Conservation (phyloP, 2,329 filamentous ascomycete species). For the Teratosphaeria viscida region DNA sequence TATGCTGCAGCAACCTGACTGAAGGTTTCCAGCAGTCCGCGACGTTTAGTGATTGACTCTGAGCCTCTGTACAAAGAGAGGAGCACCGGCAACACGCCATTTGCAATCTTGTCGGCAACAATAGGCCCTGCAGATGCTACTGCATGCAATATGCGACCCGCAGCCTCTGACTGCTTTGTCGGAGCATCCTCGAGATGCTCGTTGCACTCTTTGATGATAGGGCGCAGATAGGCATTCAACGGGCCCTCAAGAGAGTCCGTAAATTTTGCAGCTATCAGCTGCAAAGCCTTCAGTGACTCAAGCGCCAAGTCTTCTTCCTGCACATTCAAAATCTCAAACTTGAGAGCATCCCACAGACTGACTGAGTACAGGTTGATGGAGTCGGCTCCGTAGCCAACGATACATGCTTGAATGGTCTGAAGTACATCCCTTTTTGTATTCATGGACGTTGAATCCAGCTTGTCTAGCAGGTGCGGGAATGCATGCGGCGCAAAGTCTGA, state of each 20-base stretch:
- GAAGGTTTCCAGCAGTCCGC: slow-evolving; percentile 52
- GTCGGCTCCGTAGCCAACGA: slow-evolving; percentile 47
- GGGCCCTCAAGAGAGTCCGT: slow-evolving; percentile 39
- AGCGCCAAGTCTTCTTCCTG: slow-evolving; percentile 56
- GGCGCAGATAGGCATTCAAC: slow-evolving; percentile 45
- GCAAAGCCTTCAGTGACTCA: slow-evolving; percentile 46
- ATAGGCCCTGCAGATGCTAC: slow-evolving; percentile 45
- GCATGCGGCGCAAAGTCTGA: slow-evolving; percentile 54
- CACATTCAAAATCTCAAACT: slow-evolving; percentile 57
- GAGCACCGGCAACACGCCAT: slow-evolving; percentile 47
- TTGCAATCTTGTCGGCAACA: slow-evolving; percentile 46
- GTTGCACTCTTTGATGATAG: slow-evolving; percentile 56
- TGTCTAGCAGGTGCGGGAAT: slow-evolving; percentile 58
- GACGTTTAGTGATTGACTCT: slow-evolving; percentile 51
- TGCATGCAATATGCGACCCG: slow-evolving; percentile 49
- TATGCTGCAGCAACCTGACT: slow-evolving; percentile 50
- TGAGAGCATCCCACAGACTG: slow-evolving; percentile 57
- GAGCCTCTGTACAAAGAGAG: slow-evolving; percentile 51
- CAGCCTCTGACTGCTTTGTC: slow-evolving; percentile 56
- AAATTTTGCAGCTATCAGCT: slow-evolving; percentile 45
- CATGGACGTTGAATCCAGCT: slow-evolving; percentile 57
- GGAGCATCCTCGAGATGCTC: slow-evolving; percentile 59
- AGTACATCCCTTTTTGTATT: slow-evolving; percentile 61
- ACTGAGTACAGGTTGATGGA: slow-evolving; percentile 54
- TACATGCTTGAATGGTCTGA: slow-evolving; percentile 50